Conservation (phyloP, 2,329 filamentous ascomycete genomes). For the Botrytis fabae region DNA sequence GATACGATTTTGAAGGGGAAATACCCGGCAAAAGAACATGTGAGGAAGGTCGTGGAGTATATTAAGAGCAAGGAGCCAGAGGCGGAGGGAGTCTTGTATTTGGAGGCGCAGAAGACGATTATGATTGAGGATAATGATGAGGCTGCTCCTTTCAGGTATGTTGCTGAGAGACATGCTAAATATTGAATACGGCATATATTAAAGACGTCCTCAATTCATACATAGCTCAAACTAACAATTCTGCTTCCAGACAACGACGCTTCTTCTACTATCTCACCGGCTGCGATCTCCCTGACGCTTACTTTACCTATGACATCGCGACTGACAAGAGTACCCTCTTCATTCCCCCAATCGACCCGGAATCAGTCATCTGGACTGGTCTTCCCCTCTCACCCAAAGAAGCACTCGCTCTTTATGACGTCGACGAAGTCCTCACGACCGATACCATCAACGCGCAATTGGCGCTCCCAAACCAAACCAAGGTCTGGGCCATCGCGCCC, state of each 20-base stretch:
- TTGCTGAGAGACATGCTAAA: neutral
- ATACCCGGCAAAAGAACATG: constrained; percentile 85
- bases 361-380: constrained; percentile 90
- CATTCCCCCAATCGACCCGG: constrained; percentile 85
- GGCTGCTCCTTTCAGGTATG: constrained; percentile 73
- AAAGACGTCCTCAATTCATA: neutral
- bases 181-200: neutral
- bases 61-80: constrained; percentile 67
- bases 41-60: constrained; percentile 76
- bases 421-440: constrained; percentile 74
- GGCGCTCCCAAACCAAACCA: constrained; percentile 44
- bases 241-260: constrained; percentile 68
- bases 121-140: constrained; percentile 90
- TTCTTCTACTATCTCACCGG: constrained; percentile 96
- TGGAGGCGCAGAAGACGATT: constrained; percentile 80
- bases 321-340: constrained; percentile 77
- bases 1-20: constrained; percentile 56
- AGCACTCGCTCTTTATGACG: constrained; percentile 74
- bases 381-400: constrained; percentile 76
- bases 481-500: constrained; percentile 73
- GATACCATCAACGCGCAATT: constrained; percentile 71
- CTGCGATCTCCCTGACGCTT: constrained; percentile 75
- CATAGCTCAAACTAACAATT: constrained; percentile 17
- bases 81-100: constrained; percentile 73
- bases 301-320: constrained; percentile 77